Evolutionary conservation across 805 yeast species (phyloP).

Genomic region (Lachancea waltii): DNA sequence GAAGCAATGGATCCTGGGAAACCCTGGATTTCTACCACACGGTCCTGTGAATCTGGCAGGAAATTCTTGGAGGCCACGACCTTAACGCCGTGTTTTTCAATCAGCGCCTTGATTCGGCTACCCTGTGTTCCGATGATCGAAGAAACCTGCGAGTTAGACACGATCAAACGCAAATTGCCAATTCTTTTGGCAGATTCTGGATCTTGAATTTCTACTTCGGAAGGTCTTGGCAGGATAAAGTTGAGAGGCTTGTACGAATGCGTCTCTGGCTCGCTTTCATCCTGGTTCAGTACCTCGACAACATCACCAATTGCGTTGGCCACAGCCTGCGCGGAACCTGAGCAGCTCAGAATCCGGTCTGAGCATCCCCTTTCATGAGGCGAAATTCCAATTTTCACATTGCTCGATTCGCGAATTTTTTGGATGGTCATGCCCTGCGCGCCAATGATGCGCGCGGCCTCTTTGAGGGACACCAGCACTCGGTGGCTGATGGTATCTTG

Average conservation of each 20-base stretch:
- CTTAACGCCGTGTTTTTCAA: slow-evolving; percentile 55
- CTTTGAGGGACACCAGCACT: slow-evolving; percentile 72
- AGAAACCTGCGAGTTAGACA: slow-evolving; percentile 84
- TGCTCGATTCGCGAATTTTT: slow-evolving; percentile 63
- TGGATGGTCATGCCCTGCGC: slow-evolving; percentile 76
- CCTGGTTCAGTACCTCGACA: slow-evolving; percentile 41
- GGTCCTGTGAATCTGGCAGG: slow-evolving; percentile 74
- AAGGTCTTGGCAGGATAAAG: slow-evolving; percentile 29
- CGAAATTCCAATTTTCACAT: slow-evolving; percentile 82
- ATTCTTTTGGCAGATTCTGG: slow-evolving; percentile 22
- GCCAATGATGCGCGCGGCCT: slow-evolving; percentile 87
- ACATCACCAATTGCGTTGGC: slow-evolving; percentile 65
- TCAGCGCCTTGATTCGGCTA: slow-evolving; percentile 63
- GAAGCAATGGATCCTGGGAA: slow-evolving; percentile 53
- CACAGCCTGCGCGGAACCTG: slow-evolving; percentile 64
- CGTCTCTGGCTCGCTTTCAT: slow-evolving; percentile 42
- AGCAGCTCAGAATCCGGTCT: slow-evolving; percentile 74
- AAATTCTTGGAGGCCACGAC: slow-evolving; percentile 85
- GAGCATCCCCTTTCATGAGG: slow-evolving; percentile 72
- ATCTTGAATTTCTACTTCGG: slow-evolving; percentile 25
- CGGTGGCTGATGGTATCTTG: slow-evolving; percentile 22
- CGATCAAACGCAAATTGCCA: slow-evolving; percentile 52
- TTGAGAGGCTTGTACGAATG: slow-evolving; percentile 40
- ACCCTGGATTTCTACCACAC: slow-evolving; percentile 85
- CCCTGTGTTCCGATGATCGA: slow-evolving; percentile 85